A percentile compares a stretch with the other conserved stretches of the same genome.
Evolutionary conservation across 1,284 basidiomycete species (phyloP).

Genomic region (Microbotryomycetes sp.): DNA sequence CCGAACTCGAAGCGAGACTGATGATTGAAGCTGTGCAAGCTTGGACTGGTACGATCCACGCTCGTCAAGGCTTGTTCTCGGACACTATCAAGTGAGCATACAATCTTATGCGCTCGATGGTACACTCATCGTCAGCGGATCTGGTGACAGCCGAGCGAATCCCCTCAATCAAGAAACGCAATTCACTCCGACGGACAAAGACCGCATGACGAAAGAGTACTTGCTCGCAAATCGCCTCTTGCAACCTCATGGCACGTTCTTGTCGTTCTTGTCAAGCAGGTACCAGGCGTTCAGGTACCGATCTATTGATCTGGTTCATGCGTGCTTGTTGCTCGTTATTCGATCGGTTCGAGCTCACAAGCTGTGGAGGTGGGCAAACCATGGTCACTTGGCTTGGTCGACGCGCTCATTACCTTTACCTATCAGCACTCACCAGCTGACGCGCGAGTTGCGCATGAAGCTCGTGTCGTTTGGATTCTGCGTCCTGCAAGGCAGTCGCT

Average conservation of each 20-base stretch:
- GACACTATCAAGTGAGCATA: constrained; percentile 61
- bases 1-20: constrained; percentile 63
- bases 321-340: constrained; percentile 76
- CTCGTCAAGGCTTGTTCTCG: constrained; percentile 75
- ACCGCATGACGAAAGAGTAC: constrained; percentile 65
- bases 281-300: constrained; percentile 89
- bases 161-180: constrained; percentile 80
- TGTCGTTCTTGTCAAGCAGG: constrained; percentile 86
- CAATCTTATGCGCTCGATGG: constrained; percentile 3
- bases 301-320: constrained; percentile 71
- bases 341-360: constrained; percentile 62
- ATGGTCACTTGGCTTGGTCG: neutral
- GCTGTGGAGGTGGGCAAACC: constrained; percentile 56
- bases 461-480: constrained; percentile 91
- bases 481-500: constrained; percentile 73
- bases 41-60: constrained; percentile 75
- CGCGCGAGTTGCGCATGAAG: constrained; percentile 80
- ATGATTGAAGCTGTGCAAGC: constrained; percentile 80
- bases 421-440: constrained; percentile 76
- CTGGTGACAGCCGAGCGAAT: constrained; percentile 60
- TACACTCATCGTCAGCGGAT: neutral
- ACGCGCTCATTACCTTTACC: neutral
- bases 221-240: constrained; percentile 66
- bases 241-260: constrained; percentile 71
- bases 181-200: constrained; percentile 86